A percentile compares a stretch with the other conserved stretches of the same genome.
phyloP scores from a whole-genome alignment of 306 rosid species.

The Dalbergia cultrata region DNA sequence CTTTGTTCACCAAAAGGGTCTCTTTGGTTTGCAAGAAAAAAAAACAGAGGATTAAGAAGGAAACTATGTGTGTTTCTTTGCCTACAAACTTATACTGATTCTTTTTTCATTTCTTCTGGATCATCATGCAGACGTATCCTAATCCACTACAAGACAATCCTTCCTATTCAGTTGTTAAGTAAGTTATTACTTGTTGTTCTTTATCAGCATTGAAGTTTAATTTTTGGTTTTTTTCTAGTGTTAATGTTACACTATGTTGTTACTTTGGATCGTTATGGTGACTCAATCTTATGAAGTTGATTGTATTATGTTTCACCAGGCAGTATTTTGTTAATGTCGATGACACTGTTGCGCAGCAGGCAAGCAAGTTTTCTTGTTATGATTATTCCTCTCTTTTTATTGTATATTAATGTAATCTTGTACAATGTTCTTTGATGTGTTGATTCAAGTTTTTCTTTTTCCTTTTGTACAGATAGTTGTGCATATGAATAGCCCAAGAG shows the following conservation, averaged over 20 bases:
- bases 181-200: too few relatives aligned
- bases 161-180: slow-evolving; percentile 58
- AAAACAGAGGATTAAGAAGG: not conserved
- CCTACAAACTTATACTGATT: not conserved
- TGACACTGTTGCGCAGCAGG: slow-evolving; percentile 56
- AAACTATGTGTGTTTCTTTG: not conserved
- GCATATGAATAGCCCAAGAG: too few relatives aligned
- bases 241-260: too few relatives aligned
- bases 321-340: slow-evolving; percentile 56
- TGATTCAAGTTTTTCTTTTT: too few relatives aligned
- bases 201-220: too few relatives aligned
- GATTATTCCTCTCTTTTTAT: not conserved
- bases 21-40: not conserved
- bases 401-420: not conserved
- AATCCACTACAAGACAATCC: slow-evolving; percentile 65
- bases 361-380: slow-evolving; percentile 1
- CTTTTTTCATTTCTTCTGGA: too few relatives aligned
- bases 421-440: too few relatives aligned
- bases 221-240: too few relatives aligned
- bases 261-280: too few relatives aligned
- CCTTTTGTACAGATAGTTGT: too few relatives aligned
- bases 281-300: too few relatives aligned
- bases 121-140: slow-evolving; percentile 14
- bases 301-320: too few relatives aligned
- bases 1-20: not conserved